Conservation (phyloP, 23 red algal species). For the Chondrus crispus region DNA sequence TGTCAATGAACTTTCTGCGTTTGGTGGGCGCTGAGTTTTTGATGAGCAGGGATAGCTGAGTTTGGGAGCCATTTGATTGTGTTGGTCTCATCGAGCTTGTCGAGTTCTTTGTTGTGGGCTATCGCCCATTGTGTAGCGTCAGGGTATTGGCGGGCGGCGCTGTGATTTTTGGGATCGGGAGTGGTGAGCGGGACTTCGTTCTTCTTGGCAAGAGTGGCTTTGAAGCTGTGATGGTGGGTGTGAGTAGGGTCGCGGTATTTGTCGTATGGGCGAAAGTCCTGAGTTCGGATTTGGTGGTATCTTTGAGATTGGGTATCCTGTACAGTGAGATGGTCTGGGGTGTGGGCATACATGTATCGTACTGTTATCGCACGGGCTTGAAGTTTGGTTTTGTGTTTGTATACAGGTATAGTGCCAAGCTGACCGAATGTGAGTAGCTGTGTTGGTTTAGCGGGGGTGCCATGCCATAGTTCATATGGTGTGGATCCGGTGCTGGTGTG, state of each 20-base stretch:
- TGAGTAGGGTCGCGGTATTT: neutral
- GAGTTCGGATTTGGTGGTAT: neutral
- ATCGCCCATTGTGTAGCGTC: no score
- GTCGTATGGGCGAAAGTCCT: neutral
- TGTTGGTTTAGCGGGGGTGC: neutral
- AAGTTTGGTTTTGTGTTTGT: neutral
- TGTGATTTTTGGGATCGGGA: no score
- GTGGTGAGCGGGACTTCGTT: no score
- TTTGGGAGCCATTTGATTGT: no score
- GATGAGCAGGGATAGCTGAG: no score
- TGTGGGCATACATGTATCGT: neutral
- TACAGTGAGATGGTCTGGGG: neutral
- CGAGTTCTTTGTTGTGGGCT: no score
- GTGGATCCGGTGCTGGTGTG: neutral
- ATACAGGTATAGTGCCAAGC: neutral
- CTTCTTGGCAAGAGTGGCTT: no score
- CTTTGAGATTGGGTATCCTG: neutral
- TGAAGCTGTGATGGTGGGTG: no score
- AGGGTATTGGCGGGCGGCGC: no score
- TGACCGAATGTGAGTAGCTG: slow-evolving; percentile 2
- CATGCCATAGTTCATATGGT: neutral
- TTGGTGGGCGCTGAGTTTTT: no score
- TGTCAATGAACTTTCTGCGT: no score
- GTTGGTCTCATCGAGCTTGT: no score
- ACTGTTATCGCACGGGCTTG: neutral